These are phyloP conservation scores for Sequoia sempervirens DNA, from an alignment of 75 land plant species.

Conservation along the genomic window DNA sequence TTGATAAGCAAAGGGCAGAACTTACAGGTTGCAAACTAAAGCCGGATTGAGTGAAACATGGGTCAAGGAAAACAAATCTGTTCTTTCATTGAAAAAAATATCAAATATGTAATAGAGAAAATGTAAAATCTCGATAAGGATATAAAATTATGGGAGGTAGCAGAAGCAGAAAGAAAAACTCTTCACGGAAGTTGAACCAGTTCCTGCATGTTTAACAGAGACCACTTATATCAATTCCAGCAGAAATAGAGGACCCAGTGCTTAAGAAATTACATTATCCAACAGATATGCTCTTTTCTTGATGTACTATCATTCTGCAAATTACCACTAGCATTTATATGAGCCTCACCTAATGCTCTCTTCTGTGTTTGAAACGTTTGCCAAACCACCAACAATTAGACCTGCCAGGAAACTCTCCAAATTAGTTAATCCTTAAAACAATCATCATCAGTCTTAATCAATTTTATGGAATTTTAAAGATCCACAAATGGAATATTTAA, in stretches of 20 bases:
- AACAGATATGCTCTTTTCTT: not conserved
- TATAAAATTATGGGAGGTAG: slow-evolving; percentile 99
- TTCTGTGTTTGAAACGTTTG: slow-evolving; percentile 90
- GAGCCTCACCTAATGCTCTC: slow-evolving; percentile 65
- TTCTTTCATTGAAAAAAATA: not conserved
- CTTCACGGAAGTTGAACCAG: slow-evolving; percentile 98
- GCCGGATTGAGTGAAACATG: slow-evolving; percentile 72
- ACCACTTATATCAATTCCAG: slow-evolving; percentile 4
- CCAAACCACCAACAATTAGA: slow-evolving; percentile 81
- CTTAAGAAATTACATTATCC: not conserved
- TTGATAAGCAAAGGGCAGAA: not conserved
- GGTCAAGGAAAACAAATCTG: slow-evolving; percentile 45
- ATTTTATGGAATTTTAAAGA: not conserved
- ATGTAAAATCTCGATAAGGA: slow-evolving; percentile 33
- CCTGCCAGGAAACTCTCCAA: slow-evolving; percentile 39
- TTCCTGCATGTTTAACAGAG: slow-evolving; percentile 44
- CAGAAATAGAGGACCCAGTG: slow-evolving; percentile 5
- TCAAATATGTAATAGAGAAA: slow-evolving; percentile 5
- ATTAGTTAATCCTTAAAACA: not conserved
- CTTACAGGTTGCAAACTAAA: slow-evolving; percentile 94
- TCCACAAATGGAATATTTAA: not conserved
- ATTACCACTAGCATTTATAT: not conserved
- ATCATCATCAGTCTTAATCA: not conserved
- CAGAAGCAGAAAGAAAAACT: slow-evolving; percentile 90
- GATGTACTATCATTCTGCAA: not conserved